phyloP scores from a whole-genome alignment of 106 monocot genomes.

The Dioscorea zingiberensis region DNA sequence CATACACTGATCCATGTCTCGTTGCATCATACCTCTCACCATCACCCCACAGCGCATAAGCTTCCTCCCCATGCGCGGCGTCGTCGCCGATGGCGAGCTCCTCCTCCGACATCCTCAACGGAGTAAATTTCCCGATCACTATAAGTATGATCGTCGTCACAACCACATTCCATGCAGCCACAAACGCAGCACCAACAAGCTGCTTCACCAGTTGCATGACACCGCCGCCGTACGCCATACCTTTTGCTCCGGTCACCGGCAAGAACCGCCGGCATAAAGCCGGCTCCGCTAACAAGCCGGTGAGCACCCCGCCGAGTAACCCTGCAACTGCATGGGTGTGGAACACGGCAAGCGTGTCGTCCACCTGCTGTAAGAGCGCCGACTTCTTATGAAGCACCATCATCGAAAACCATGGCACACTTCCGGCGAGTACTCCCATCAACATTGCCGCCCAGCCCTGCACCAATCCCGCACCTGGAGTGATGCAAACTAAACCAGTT shows the following conservation, averaged over 20 bases:
- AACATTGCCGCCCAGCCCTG: slow-evolving; percentile 35
- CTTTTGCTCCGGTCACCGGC: slow-evolving; percentile 14
- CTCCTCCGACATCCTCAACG: slow-evolving; percentile 23
- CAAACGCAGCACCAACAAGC: slow-evolving; percentile 18
- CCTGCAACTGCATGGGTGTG: slow-evolving; percentile 2
- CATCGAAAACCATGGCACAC: slow-evolving; percentile 30
- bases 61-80: slow-evolving; percentile 33
- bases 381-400: slow-evolving; percentile 25
- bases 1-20: not conserved
- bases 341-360: not conserved
- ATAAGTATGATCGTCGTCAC: slow-evolving; percentile 10
- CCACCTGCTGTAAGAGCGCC: slow-evolving; percentile 9
- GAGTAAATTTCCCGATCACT: slow-evolving; percentile 6
- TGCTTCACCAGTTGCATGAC: slow-evolving; percentile 20
- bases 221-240: slow-evolving; percentile 18
- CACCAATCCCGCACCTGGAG: slow-evolving; percentile 43
- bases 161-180: slow-evolving; percentile 21
- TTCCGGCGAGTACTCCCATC: slow-evolving; percentile 27
- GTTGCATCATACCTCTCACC: slow-evolving; percentile 15
- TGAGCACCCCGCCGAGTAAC: not conserved
- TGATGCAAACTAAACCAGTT: slow-evolving; percentile 41
- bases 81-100: slow-evolving; percentile 25
- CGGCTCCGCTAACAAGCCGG: slow-evolving; percentile 16
- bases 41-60: slow-evolving; percentile 24
- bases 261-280: slow-evolving; percentile 15